A percentile compares a stretch with the other conserved stretches of the same genome.
phyloP scores from a whole-genome alignment of 441 rosid genomes.

The Gossypium lobatum region DNA sequence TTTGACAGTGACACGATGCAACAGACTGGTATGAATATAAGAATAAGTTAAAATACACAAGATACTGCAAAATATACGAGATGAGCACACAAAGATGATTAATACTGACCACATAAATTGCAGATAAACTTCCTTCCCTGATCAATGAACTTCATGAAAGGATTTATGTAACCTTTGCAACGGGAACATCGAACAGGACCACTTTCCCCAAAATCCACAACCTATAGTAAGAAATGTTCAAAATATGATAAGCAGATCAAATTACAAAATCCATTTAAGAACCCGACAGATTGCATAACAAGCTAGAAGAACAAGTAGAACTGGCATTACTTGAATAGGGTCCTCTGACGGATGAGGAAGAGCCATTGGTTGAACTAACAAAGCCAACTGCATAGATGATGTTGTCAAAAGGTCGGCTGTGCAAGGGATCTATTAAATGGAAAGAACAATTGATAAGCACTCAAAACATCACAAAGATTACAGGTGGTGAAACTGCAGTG shows the following conservation, averaged over 20 bases:
- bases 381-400: slow-evolving; percentile 76
- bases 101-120: slow-evolving; percentile 73
- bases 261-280: background rate
- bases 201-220: slow-evolving; percentile 85
- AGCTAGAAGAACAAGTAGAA: background rate
- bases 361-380: slow-evolving; percentile 82
- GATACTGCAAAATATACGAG: background rate
- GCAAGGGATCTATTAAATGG: slow-evolving; percentile 60
- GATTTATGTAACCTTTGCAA: slow-evolving; percentile 86
- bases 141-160: slow-evolving; percentile 83
- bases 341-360: slow-evolving; percentile 88
- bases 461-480: background rate
- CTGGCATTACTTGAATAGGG: slow-evolving; percentile 61
- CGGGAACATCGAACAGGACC: slow-evolving; percentile 93
- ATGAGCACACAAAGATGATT: background rate
- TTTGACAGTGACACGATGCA: background rate
- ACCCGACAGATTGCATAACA: slow-evolving; percentile 9
- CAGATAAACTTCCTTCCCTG: slow-evolving; percentile 86
- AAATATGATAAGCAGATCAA: slow-evolving; percentile 1
- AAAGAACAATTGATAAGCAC: background rate
- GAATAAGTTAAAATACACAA: background rate
- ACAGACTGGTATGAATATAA: background rate
- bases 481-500: background rate
- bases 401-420: slow-evolving; percentile 74
- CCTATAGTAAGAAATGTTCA: slow-evolving; percentile 32